Conservation (phyloP, 2,329 filamentous ascomycete genomes). For the Stenocarpella maydis region DNA sequence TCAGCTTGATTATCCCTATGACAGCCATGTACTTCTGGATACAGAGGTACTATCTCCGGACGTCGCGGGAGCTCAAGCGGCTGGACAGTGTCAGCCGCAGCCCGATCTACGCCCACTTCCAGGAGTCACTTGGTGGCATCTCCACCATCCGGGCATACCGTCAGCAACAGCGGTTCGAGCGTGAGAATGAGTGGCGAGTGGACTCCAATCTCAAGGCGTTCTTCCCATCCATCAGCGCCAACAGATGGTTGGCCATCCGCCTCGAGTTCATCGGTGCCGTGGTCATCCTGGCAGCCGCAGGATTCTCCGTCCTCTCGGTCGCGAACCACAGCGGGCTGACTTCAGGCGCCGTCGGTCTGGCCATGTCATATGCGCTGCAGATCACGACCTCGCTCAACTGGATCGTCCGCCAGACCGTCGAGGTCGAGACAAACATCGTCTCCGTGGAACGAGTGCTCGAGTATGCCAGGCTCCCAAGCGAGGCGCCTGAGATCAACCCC, state of each 20-base stretch:
- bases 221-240: conserved; percentile 94
- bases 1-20: conserved; percentile 82
- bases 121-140: conserved; percentile 93
- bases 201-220: conserved; percentile 94
- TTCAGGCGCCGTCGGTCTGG: conserved; percentile 83
- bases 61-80: conserved; percentile 94
- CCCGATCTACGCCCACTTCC: conserved; percentile 98
- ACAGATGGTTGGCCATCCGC: conserved; percentile 92
- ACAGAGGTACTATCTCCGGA: conserved; percentile 95
- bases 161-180: conserved; percentile 84
- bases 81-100: conserved; percentile 94
- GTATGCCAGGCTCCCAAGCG: conserved; percentile 89
- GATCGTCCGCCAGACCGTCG: conserved; percentile 98
- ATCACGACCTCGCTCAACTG: conserved; percentile 98
- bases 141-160: conserved; percentile 95
- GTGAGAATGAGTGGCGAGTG: conserved; percentile 97
- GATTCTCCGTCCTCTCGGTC: conserved; percentile 83
- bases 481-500: conserved; percentile 93
- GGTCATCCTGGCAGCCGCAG: conserved; percentile 88
- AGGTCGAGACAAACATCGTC: conserved; percentile 99
- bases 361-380: conserved; percentile 96
- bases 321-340: conserved; percentile 69
- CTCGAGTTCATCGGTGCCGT: conserved; percentile 95
- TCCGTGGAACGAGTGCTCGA: conserved; percentile 97
- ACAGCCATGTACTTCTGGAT: conserved; percentile 87